Percentiles rank a stretch among this genome's conserved stretches.
phyloP scores from a whole-genome alignment of 1,284 basidiomycete genomes.

The Ceratobasidium sp. region DNA sequence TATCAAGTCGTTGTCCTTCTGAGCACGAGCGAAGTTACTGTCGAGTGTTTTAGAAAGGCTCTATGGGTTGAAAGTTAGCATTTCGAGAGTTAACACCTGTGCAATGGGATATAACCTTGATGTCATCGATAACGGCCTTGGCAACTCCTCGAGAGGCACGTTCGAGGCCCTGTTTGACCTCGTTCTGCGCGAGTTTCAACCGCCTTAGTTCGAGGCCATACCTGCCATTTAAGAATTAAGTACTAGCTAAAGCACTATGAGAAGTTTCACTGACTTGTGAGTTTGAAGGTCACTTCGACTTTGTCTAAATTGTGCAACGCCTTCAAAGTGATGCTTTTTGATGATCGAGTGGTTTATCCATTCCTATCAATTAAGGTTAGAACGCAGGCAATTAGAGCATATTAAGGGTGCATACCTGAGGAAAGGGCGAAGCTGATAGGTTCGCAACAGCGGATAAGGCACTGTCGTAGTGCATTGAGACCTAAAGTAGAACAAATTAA shows the following conservation, averaged over 20 bases:
- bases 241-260: not conserved
- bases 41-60: slow-evolving; percentile 27
- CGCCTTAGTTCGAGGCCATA: slow-evolving; percentile 88
- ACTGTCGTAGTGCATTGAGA: slow-evolving; percentile 73
- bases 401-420: slow-evolving; percentile 49
- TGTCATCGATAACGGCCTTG: slow-evolving; percentile 74
- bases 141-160: slow-evolving; percentile 73
- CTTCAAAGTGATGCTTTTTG: slow-evolving; percentile 88
- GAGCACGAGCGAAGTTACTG: slow-evolving; percentile 63
- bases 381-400: not conserved
- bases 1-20: slow-evolving; percentile 95
- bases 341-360: slow-evolving; percentile 87
- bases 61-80: slow-evolving; percentile 10
- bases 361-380: slow-evolving; percentile 58
- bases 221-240: slow-evolving; percentile 55
- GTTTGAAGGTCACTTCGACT: slow-evolving; percentile 91
- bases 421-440: slow-evolving; percentile 58
- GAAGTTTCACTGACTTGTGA: slow-evolving; percentile 63
- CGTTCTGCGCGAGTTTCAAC: slow-evolving; percentile 70
- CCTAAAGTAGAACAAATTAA: slow-evolving; percentile 56
- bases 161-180: slow-evolving; percentile 80
- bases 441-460: slow-evolving; percentile 64
- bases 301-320: slow-evolving; percentile 90
- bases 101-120: slow-evolving; percentile 65
- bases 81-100: slow-evolving; percentile 33